A percentile compares a stretch with the other conserved stretches of the same genome.
phyloP scores from a whole-genome alignment of 805 yeast species.

The Yamadazyma paraphyllophila region DNA sequence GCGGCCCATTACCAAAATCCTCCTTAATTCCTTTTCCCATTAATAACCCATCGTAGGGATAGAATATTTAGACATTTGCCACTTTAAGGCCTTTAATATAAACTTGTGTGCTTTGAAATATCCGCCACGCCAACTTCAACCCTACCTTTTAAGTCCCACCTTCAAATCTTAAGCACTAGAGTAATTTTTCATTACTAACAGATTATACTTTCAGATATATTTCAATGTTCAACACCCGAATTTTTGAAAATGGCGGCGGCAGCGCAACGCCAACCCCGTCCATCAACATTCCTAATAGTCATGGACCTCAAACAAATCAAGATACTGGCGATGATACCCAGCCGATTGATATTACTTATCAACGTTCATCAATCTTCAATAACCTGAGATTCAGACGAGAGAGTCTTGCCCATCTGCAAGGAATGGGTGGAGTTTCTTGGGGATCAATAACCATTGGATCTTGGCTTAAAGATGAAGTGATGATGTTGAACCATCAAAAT shows the following conservation, averaged over 20 bases:
- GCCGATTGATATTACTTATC: constrained; percentile 45
- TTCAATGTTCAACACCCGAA: constrained; percentile 42
- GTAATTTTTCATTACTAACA: constrained; percentile 2
- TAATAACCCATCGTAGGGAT: not conserved
- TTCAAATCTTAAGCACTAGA: not conserved
- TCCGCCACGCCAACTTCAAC: not conserved
- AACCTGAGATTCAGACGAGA: constrained; percentile 68
- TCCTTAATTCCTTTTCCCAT: constrained; percentile 6
- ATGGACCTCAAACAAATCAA: constrained; percentile 22
- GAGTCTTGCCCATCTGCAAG: constrained; percentile 92
- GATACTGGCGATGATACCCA: constrained; percentile 24
- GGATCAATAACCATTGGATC: constrained; percentile 93
- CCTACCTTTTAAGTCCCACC: not conserved
- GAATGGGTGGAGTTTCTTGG: constrained; percentile 98
- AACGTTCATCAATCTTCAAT: constrained; percentile 41
- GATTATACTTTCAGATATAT: not conserved
- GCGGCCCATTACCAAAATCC: constrained; percentile 7
- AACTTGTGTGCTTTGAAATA: not conserved
- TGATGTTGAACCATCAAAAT: constrained; percentile 43
- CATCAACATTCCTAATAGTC: constrained; percentile 24
- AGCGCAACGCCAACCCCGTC: constrained; percentile 18
- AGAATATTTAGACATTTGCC: not conserved
- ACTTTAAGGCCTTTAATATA: not conserved
- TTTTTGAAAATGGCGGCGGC: constrained; percentile 29
- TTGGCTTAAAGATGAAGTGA: constrained; percentile 92